Base-by-base conservation (phyloP, 2,329 filamentous ascomycete genomes). In the Xylaria sp. region DNA sequence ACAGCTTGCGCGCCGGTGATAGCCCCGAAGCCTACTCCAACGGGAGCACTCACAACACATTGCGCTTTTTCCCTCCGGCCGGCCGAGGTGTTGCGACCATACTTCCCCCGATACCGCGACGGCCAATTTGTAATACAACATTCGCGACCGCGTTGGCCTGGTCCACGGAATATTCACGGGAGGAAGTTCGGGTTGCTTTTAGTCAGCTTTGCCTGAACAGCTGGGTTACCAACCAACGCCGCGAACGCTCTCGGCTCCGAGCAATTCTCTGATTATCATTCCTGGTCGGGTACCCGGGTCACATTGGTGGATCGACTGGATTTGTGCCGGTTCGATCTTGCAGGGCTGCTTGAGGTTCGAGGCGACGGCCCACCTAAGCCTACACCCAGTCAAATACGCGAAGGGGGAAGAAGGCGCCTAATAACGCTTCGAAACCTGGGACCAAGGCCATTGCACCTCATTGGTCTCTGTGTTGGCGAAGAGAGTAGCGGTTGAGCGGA, bases 1-100 rank as follows among this genome's bases (percentile, higher is more conserved):
- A 52, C 26, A 44, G 24, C 43, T 48, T 47, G 45, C 44, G 50
- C 49, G 29, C 44, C 47, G 52, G 11, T 58, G 46, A 52, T 40
- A 48, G 44, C 50, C 52, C 18, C 21, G 13, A 21, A 42, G 40
- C 40, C 24, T 34, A n/a, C 34, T 45, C 16, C 41, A 39, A 44
- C 22, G 22, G 26, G 34, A 48, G 46, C 38, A 49, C 26, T 21
- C 21, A 40, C 37, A 29, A 47, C 20, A 34, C 38, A 7, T 43
- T 16, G 34, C 37, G 7, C 29, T 21, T 41, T 19, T 16, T 21
- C 24, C 17, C n/a, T 26, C 42, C 37, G 37, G 41, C 37, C 22
- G 37, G 42, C 24, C 18, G 7, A 37, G 22, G 13, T 13, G 22
- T 18, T 24, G 21, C 54, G 20, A 39, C 43, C 39, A 40, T 49